A percentile compares a stretch with the other conserved stretches of the same genome.
phyloP scores from a whole-genome alignment of 78 protist genomes.

The Emiliania huxleyi region DNA sequence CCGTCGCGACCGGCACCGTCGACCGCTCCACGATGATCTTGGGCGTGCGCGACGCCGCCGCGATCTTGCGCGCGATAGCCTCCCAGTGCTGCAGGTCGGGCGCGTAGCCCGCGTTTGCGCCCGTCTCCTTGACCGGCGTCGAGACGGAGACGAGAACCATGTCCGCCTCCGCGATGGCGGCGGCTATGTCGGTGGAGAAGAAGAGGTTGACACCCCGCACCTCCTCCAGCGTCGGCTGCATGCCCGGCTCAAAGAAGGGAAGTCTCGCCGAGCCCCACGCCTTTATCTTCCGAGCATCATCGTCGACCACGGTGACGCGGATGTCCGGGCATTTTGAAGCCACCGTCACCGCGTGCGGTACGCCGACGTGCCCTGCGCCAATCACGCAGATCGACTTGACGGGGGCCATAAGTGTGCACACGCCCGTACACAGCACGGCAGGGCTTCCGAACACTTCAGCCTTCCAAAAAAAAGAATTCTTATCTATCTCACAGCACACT shows the following conservation, averaged over 20 bases:
- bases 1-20: constrained; percentile 86
- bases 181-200: constrained; percentile 77
- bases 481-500: too few relatives aligned
- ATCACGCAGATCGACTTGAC: not conserved
- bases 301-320: constrained; percentile 48
- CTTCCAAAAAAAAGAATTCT: too few relatives aligned
- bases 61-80: too few relatives aligned
- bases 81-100: too few relatives aligned
- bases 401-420: too few relatives aligned
- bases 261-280: constrained; percentile 25
- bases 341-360: constrained; percentile 82
- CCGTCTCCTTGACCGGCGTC: constrained; percentile 80
- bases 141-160: constrained; percentile 87
- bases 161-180: constrained; percentile 65
- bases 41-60: not conserved
- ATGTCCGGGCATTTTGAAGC: constrained; percentile 72
- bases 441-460: too few relatives aligned
- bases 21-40: constrained; percentile 90
- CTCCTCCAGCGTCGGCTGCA: constrained; percentile 57
- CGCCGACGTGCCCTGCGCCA: constrained; percentile 92
- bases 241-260: constrained; percentile 95
- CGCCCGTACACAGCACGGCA: too few relatives aligned
- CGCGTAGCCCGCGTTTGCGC: not conserved
- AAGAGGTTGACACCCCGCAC: constrained; percentile 71
- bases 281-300: not conserved